These are phyloP conservation scores for Mycena sanguinolenta DNA, from an alignment of 768 basidiomycete genomes.

Conservation along the genomic window DNA sequence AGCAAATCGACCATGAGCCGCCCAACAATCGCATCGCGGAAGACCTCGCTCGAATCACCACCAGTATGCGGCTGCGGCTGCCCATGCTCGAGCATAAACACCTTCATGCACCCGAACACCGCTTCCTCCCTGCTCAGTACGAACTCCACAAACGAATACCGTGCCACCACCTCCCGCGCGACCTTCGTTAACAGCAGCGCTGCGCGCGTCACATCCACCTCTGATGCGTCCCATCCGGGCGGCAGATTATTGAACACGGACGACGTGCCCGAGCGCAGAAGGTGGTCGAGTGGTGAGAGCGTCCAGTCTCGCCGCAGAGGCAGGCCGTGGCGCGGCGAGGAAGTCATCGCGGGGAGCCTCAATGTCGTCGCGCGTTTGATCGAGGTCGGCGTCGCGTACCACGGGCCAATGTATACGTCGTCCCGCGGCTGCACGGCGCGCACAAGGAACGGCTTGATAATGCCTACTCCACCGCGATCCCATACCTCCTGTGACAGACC, in stretches of 20 bases:
- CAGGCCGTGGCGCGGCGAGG: conserved; percentile 49
- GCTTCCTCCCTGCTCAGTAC: conserved; percentile 67
- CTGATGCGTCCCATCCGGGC: conserved; percentile 80
- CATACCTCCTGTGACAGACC: conserved; percentile 58
- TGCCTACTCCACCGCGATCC: conserved; percentile 63
- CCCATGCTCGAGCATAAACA: conserved; percentile 96
- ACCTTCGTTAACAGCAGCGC: conserved; percentile 73
- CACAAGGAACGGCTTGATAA: conserved; percentile 73
- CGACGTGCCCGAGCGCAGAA: conserved; percentile 81
- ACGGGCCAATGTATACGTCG: conserved; percentile 64
- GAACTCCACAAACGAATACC: conserved; percentile 57
- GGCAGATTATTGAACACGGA: conserved; percentile 80
- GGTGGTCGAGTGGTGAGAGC: conserved; percentile 77
- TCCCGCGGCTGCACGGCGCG: conserved; percentile 58
- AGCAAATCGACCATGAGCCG: conserved; percentile 72
- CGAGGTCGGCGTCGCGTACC: conserved; percentile 63
- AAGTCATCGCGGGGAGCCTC: conserved; percentile 52
- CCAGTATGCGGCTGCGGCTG: conserved; percentile 61
- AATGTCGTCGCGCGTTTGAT: conserved; percentile 72
- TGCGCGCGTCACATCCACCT: conserved; percentile 81
- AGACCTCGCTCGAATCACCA: conserved; percentile 71
- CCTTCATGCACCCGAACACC: conserved; percentile 88
- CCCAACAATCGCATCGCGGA: conserved; percentile 78
- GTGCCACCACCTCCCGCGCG: conserved; percentile 58
- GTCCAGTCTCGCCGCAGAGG: conserved; percentile 76